Evolutionary conservation across 2,329 filamentous ascomycete species (phyloP), one percentile per base, ranked within the genome.

Genomic region (Lecanicillium sp.): DNA sequence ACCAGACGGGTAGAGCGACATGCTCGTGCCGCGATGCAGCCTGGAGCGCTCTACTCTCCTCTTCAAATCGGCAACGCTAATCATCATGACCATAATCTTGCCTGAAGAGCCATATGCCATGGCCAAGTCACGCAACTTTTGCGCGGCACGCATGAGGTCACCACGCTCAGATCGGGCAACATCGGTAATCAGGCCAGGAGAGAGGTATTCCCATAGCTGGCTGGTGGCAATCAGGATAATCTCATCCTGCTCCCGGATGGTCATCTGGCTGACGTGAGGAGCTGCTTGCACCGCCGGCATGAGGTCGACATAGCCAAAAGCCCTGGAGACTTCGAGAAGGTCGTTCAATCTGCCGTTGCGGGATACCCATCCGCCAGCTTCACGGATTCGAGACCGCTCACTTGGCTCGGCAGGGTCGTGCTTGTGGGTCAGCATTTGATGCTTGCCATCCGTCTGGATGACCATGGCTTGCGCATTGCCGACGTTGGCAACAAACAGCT

Each of bases 31-130:
- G 40, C 87, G 76, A 59, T 84, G 72, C 44, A 76, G 64, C 66
- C 63, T 81, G 60, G 82, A 84, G 46, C 84, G 77, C 57, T 94
- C 85, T 41, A 73, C 68, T 46, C 87, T 79, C 56, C 86, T 85
- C 64, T 94, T 90, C 39, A 98, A 68, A 55, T 97, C 89, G 40
- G 84, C 82, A 28, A 98, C 84, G 40, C 89, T 90, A 39, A 98
- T 81, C 69, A 98, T 87, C 90, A 97, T 97, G 32, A 98, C 87
- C 89, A 97, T 97, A 46, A 97, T 86, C 65, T 98, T 98, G 55
- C 83, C 84, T 2, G 81, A 89, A 11, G 90, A 87, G 38, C 92
- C 92, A 58, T 96, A 97, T 1, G 90, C 87, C 56, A 98, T 95
- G 30, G 92, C 92, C 39, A 97, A 70, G 64, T 98, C 92, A 42